Conservation (phyloP, 768 basidiomycete genomes). For the Mycena polygramma region DNA sequence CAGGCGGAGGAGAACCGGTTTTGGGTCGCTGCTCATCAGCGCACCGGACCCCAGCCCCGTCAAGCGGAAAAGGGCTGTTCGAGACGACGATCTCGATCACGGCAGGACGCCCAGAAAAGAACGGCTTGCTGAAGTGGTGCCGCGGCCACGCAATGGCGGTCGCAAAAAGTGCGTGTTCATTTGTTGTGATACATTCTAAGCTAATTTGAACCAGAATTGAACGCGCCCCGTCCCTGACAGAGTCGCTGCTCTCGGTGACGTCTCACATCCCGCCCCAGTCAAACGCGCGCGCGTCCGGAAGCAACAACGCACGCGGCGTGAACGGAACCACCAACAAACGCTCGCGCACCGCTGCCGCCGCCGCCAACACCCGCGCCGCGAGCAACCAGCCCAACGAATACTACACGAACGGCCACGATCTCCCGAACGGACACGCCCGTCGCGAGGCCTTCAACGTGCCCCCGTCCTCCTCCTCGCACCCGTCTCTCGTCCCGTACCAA, state of each 20-base stretch:
- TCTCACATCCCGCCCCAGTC: slow-evolving; percentile 66
- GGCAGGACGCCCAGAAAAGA: slow-evolving; percentile 77
- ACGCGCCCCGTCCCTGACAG: slow-evolving; percentile 77
- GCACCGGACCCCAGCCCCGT: slow-evolving; percentile 72
- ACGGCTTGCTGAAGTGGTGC: slow-evolving; percentile 57
- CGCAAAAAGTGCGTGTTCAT: slow-evolving; percentile 70
- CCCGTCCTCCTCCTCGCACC: slow-evolving; percentile 63
- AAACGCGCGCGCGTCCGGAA: slow-evolving; percentile 40
- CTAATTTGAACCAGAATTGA: slow-evolving; percentile 61
- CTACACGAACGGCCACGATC: slow-evolving; percentile 46
- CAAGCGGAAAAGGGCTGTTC: slow-evolving; percentile 68
- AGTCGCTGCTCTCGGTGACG: slow-evolving; percentile 80
- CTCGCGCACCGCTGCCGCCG: slow-evolving; percentile 52
- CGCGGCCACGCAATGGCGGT: slow-evolving; percentile 65
- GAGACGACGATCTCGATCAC: slow-evolving; percentile 76
- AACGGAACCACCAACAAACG: slow-evolving; percentile 57
- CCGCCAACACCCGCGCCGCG: slow-evolving; percentile 55
- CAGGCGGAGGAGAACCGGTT: slow-evolving; percentile 69
- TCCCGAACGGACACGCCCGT: slow-evolving; percentile 43
- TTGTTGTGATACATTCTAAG: not conserved
- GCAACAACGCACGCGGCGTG: slow-evolving; percentile 41
- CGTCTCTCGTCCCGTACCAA: slow-evolving; percentile 67
- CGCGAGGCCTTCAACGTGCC: slow-evolving; percentile 63
- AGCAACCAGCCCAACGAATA: slow-evolving; percentile 57
- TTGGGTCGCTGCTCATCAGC: slow-evolving; percentile 66